A percentile compares a stretch with the other conserved stretches of the same genome.
Evolutionary conservation across 768 basidiomycete genomes (phyloP).

Genomic region (Mycena vulgaris): DNA sequence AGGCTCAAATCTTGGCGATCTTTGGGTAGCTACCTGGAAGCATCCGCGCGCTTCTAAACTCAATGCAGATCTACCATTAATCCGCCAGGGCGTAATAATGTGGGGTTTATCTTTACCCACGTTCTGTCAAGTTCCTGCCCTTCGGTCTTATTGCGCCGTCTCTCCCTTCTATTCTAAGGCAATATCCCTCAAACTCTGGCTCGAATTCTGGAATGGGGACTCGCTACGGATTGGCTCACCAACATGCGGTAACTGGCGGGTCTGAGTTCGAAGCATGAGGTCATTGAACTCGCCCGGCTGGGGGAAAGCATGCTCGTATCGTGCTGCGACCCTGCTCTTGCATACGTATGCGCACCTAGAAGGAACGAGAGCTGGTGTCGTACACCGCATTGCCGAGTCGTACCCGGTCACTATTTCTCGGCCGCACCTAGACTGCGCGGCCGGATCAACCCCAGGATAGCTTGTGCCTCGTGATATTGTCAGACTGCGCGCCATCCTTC

Average conservation of each 20-base stretch:
- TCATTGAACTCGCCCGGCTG: not conserved
- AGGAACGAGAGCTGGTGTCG: not conserved
- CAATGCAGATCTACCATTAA: not conserved
- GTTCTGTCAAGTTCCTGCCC: slow-evolving; percentile 17
- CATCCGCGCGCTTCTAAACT: slow-evolving; percentile 7
- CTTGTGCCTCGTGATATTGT: slow-evolving; percentile 25
- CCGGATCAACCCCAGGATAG: slow-evolving; percentile 25
- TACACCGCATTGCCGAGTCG: slow-evolving; percentile 7
- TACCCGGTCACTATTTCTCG: slow-evolving; percentile 4
- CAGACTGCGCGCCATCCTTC: slow-evolving; percentile 8
- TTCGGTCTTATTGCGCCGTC: slow-evolving; percentile 14
- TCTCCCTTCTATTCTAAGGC: slow-evolving; percentile 6
- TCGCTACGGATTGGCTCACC: slow-evolving; percentile 2
- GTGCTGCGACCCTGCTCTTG: slow-evolving; percentile 20
- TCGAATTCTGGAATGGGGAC: slow-evolving; percentile 22
- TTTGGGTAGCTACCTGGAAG: not conserved
- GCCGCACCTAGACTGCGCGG: slow-evolving; percentile 27
- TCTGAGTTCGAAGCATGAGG: slow-evolving; percentile 4
- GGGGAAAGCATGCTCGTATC: slow-evolving; percentile 14
- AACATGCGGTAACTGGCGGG: slow-evolving; percentile 30
- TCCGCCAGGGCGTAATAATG: not conserved
- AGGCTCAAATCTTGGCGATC: not conserved
- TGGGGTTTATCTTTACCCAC: slow-evolving; percentile 18
- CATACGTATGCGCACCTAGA: slow-evolving; percentile 14
- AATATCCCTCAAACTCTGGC: slow-evolving; percentile 15